Base-by-base conservation (phyloP, 2,329 filamentous ascomycete genomes). In the Epicoccum nigrum region DNA sequence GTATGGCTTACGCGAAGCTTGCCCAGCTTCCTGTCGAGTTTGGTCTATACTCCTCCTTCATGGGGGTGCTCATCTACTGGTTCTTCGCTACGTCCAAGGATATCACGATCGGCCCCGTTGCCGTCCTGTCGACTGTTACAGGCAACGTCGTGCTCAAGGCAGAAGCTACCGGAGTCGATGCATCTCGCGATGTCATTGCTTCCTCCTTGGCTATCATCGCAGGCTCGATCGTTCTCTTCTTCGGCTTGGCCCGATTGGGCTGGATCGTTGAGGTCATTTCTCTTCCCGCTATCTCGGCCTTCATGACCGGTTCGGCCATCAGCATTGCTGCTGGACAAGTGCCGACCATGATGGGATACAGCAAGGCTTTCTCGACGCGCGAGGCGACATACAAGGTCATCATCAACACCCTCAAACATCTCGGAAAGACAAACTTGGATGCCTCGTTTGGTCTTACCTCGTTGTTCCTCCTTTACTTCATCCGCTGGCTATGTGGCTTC, bases 31-130 rank as follows among this genome's bases (percentile, higher is more conserved):
- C 83, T 1, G 83, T 87, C 7, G 82, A 97, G 69, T 97, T 87
- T 64, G 93, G 94, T 49, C 81, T 97, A 1, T 96, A 96, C 75
- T 94, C 93, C 0, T 97, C 93, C 0, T 97, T 99, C 72, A 95
- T 97, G 86, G 94, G 94, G 42, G 92, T 96, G 2, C 73, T 96
- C 55, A 82, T 96, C 56, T 99, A 99, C 76, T 97, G 93, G 93
- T 89, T 97, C 71, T 97, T 97, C 68, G 94, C 93, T 25, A 99
- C 94, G 0, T 97, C 93, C 7, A 99, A 97, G 72, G 94, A 99
- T 73, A 97, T 99, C 67, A 97, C 93, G 12, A 97, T 97, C 45
- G 93, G 93, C 11, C 93, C 93, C 16, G 94, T 97, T 39, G 94
- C 94, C 30, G 94, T 97, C 59, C 87, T 97, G 80, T 97, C 93